phyloP scores from a whole-genome alignment of 192 early-diverging fungal species.

The Coemansia guatemalensis region DNA sequence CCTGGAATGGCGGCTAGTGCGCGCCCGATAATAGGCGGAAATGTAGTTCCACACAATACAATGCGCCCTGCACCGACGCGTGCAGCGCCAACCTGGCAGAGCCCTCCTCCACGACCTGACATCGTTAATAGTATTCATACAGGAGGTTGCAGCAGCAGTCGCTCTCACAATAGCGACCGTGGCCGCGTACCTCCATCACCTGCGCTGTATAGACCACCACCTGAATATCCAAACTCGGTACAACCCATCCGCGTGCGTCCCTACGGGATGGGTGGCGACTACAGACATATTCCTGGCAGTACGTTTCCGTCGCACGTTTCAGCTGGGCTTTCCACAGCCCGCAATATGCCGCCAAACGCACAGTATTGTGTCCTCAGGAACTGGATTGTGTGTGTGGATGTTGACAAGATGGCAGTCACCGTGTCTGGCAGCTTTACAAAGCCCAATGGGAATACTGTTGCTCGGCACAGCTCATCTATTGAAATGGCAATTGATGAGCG shows the following conservation, averaged over 20 bases:
- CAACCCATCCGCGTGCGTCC: conserved; percentile 30
- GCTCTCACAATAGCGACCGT: neutral
- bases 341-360: conserved; percentile 2
- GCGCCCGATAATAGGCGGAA: conserved; percentile 9
- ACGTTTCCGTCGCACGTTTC: conserved; percentile 31
- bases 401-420: conserved; percentile 15
- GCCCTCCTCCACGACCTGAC: conserved; percentile 10
- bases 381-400: conserved; percentile 29
- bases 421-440: conserved; percentile 32
- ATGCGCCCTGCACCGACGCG: conserved; percentile 19
- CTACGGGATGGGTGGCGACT: conserved; percentile 6
- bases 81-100: conserved; percentile 16
- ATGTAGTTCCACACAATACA: neutral
- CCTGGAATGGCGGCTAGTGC: conserved; percentile 11
- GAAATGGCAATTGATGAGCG: conserved; percentile 12
- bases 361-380: conserved; percentile 11
- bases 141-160: neutral
- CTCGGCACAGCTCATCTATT: conserved; percentile 34
- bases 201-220: conserved; percentile 14
- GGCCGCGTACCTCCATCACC: conserved; percentile 8
- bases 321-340: conserved; percentile 1
- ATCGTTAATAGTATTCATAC: conserved; percentile 8
- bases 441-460: conserved; percentile 19
- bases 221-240: conserved; percentile 37
- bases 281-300: conserved; percentile 31